Evolutionary conservation across 2,329 filamentous ascomycete species (phyloP).

Genomic region (Diplodia scrobiculata): DNA sequence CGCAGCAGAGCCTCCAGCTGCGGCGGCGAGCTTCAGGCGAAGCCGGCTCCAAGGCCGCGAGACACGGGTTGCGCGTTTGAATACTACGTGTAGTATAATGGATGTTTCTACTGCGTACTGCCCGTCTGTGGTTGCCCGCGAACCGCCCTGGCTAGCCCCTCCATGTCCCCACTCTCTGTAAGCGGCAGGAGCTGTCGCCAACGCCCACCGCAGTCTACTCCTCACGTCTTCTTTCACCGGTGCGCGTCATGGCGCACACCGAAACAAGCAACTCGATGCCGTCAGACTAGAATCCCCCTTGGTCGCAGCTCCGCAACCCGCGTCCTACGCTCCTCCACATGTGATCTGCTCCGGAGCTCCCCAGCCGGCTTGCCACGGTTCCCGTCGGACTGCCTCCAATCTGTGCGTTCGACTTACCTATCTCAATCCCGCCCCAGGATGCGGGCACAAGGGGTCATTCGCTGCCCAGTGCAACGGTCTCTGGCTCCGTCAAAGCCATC

Average conservation of each 20-base stretch:
- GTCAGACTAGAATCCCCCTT: conserved; percentile 10
- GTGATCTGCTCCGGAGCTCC: conserved; percentile 19
- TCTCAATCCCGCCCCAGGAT: conserved; percentile 8
- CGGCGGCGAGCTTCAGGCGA: neutral
- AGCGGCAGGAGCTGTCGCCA: neutral
- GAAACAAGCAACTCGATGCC: conserved; percentile 15
- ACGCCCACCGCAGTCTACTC: neutral
- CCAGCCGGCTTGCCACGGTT: conserved; percentile 27
- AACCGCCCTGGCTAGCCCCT: neutral
- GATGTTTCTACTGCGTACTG: neutral
- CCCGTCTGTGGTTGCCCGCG: neutral
- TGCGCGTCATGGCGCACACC: conserved; percentile 8
- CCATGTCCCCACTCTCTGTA: neutral
- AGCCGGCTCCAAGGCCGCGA: neutral
- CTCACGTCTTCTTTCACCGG: conserved; percentile 7
- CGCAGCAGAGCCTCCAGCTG: conserved; percentile 7
- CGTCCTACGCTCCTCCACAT: conserved; percentile 27
- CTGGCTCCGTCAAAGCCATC: conserved; percentile 16
- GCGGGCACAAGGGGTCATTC: conserved; percentile 22
- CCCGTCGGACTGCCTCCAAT: conserved; percentile 17
- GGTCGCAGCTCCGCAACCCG: conserved; percentile 20
- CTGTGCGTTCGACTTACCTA: conserved; percentile 13
- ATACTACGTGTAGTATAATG: neutral
- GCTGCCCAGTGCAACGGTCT: conserved; percentile 13
- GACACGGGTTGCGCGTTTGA: neutral